Base-by-base conservation (phyloP, 2,329 filamentous ascomycete species). In the Fusarium sp. region DNA sequence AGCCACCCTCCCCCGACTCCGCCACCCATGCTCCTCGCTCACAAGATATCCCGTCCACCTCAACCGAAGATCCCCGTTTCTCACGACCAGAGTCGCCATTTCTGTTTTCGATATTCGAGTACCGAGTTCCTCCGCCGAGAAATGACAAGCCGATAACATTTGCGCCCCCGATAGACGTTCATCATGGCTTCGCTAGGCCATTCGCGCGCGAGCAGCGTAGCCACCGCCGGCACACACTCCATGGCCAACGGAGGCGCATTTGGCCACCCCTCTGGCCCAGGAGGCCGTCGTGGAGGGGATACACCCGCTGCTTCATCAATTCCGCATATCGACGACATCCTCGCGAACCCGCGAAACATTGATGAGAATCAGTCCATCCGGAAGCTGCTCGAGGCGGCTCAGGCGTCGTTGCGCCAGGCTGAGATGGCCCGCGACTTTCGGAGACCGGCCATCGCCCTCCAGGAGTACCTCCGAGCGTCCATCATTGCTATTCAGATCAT, bases 381-480 rank as follows among this genome's bases (percentile, higher is more conserved):
- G 66, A 88, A 84, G 73, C 80, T 91, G 40, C 82, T 92, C 16
- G 86, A 88, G 52, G 80, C 83, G 47, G 89, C 87, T 62, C 87
- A 92, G 77, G 79, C 80, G 25, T 85, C 86, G 56, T 85, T 91
- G 68, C 86, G 87, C 69, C 87, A 90, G 76, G 92, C 94, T 40
- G 88, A 91, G 72, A 89, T 88, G 62, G 86, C 88, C 66, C 86
- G 91, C 68, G 89, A 89, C 70, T 92, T 93, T 82, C 85, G 89
- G 29, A 87, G 91, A 38, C 90, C 91, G 6, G 95, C 97, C 79
- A 82, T 91, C 40, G 95, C 95, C 4, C 92, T 97, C 65, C 90
- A 93, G 74, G 94, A 97, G 70, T 98, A 96, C 79, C 88, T 98
- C 67, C 90, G 92, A 72, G 94, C 95, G 13, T 95, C 90, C 69